Evolutionary conservation across 768 basidiomycete species (phyloP), one percentile per base, ranked within the genome.

Genomic region (Kwoniella sp.): DNA sequence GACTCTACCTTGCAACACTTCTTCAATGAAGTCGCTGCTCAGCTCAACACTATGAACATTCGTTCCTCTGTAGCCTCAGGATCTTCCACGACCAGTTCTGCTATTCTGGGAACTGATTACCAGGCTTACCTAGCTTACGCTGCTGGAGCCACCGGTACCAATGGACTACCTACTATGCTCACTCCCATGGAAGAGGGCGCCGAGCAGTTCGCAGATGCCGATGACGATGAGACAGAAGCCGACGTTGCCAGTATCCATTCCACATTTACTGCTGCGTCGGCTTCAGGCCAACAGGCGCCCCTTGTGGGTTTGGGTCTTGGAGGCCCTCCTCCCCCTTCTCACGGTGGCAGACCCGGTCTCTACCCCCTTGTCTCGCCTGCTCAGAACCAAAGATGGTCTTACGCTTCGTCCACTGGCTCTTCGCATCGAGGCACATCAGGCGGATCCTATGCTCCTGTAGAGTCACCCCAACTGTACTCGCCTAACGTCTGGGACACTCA

Each of bases 21-120:
- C 82, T 90, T 93, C 80, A 84, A 89, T 58, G 90, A 94, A 77
- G 87, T 93, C 50, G 89, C 87, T 8, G 86, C 88, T 51, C 90
- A 90, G 75, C 85, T 93, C 60, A 87, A 88, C 70, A 84, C 85
- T 48, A 86, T 92, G 82, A 87, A 89, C 72, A 82, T 84, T 40
- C 84, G 85, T 54, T 83, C 85, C 10, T 80, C 81, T 1, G 69
- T 77, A 54, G 76, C 73, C 10, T 75, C 76, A 10, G 68, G 67
- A 13, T 77, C 77, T 13, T 72, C 77, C 10, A 57, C 60, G n/a
- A 59, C 64, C 19, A 67, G 65, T 29, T 70, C 72, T 4, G 72
- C 71, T 25, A 70, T 73, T 25, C 55, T 70, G 8, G 64, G 65
- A 8, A 57, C 68, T 24, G 70, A 75, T 44, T 73, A 74, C 64